phyloP scores from a whole-genome alignment of 495 filamentous ascomycete species.

The Neurospora sp. region DNA sequence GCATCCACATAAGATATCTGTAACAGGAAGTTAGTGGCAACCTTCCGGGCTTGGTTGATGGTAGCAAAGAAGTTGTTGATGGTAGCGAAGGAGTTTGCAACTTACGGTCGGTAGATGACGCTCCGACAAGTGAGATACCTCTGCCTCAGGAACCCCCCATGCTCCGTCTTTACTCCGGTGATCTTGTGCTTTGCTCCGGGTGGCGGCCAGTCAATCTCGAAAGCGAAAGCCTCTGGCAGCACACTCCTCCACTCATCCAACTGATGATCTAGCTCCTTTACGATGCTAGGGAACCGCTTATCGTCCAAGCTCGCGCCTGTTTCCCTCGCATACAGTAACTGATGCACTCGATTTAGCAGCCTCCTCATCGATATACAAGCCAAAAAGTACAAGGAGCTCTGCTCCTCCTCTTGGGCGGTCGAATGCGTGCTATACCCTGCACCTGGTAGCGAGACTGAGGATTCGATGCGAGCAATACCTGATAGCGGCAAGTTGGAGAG shows the following conservation, averaged over 20 bases:
- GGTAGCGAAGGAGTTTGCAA: neutral
- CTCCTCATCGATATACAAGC: constrained; percentile 19
- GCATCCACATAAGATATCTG: constrained; percentile 29
- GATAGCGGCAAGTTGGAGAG: constrained; percentile 33
- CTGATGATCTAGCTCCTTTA: constrained; percentile 35
- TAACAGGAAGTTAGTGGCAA: neutral
- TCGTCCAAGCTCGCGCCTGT: constrained; percentile 22
- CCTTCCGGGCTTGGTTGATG: neutral
- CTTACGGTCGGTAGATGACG: constrained; percentile 36
- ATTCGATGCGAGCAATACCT: constrained; percentile 36
- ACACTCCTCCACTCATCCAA: constrained; percentile 35
- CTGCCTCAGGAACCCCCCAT: constrained; percentile 34
- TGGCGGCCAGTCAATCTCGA: constrained; percentile 12
- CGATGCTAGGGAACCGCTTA: constrained; percentile 28
- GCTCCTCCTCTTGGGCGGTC: constrained; percentile 10
- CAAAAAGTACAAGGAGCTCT: constrained; percentile 18
- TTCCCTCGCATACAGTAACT: constrained; percentile 16
- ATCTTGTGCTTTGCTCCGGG: constrained; percentile 4
- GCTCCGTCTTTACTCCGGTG: constrained; percentile 12
- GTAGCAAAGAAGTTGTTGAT: neutral
- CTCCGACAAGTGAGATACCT: constrained; percentile 38
- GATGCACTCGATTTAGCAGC: constrained; percentile 18
- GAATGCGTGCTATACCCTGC: constrained; percentile 17
- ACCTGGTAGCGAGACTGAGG: constrained; percentile 29
- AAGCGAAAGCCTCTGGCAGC: constrained; percentile 29